Percentiles rank a stretch among this genome's conserved stretches.
These are phyloP conservation scores for Boletus tomentosulus DNA, from an alignment of 768 basidiomycete species.

Conservation along the genomic window DNA sequence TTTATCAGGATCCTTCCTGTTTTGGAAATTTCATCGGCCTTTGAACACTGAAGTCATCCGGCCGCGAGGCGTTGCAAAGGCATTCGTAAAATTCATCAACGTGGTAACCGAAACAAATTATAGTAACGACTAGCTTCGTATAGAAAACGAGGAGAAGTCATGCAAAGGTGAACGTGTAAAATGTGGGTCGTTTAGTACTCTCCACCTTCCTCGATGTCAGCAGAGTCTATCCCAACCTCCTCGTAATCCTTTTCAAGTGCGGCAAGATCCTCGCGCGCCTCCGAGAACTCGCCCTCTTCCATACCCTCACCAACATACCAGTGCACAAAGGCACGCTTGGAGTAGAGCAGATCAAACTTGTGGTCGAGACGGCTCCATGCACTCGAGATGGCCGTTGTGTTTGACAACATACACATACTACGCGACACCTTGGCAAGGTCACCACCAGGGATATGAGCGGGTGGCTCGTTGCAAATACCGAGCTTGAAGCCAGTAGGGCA, in stretches of 20 bases:
- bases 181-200: slow-evolving; percentile 36
- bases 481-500: slow-evolving; percentile 76
- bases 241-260: slow-evolving; percentile 98
- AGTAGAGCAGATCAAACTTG: slow-evolving; percentile 78
- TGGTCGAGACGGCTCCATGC: slow-evolving; percentile 75
- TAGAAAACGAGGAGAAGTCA: slow-evolving; percentile 22
- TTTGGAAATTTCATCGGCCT: slow-evolving; percentile 23
- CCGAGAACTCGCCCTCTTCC: slow-evolving; percentile 96
- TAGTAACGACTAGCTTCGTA: slow-evolving; percentile 26
- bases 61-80: too few species aligned
- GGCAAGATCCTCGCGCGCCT: slow-evolving; percentile 98
- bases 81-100: slow-evolving; percentile 35
- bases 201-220: slow-evolving; percentile 46
- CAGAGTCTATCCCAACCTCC: slow-evolving; percentile 65
- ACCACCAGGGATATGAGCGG: slow-evolving; percentile 70
- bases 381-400: slow-evolving; percentile 66
- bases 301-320: slow-evolving; percentile 77
- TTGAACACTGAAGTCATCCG: neutral
- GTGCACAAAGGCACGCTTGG: slow-evolving; percentile 54
- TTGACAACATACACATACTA: slow-evolving; percentile 75
- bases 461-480: slow-evolving; percentile 77
- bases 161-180: slow-evolving; percentile 4
- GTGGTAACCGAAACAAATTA: slow-evolving; percentile 24
- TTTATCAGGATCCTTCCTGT: slow-evolving; percentile 16
- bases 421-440: slow-evolving; percentile 74